Evolutionary conservation across 1,139 yeast genomes (phyloP), one percentile per base, ranked within the genome.

Genomic region (Williopsis jadinii): DNA sequence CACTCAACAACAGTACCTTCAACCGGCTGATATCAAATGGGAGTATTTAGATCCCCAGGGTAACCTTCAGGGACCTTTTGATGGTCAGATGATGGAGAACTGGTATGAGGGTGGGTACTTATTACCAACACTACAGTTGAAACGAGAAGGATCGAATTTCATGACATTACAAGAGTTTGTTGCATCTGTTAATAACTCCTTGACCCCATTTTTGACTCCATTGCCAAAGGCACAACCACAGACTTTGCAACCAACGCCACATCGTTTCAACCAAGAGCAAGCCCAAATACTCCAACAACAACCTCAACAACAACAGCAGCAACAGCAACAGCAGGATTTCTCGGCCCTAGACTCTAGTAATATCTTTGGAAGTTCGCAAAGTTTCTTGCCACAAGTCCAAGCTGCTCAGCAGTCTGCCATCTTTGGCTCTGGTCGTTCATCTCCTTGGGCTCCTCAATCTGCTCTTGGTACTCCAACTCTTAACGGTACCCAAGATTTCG

Each of bases 61-160:
- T 2, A 71, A 64, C 41, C 81, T 78, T 47, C 95, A 84, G 56
- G 95, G 95, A 24, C 95, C 95, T 3, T 86, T 85, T 58, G 70
- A 70, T 40, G 88, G 94, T 2, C 63, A 67, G 27, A 63, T 74
- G 66, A 86, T 86, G 95, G 94, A 85, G 50, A 77, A 70, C 40
- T 86, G 95, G 95, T 75, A 73, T 46, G 59, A 71, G 6, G 75
- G 73, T 29, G 80, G 81, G 2, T 84, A 83, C 62, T 68, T 86
- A 48, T 67, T 66, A 39, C 69, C 68, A 12, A 77, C 75, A 44
- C 64, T 86, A 49, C 64, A 66, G 37, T 67, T 86, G 42, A 71
- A 84, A 47, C 71, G 90, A 34, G 68, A 65, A 32, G 77, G 67
- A 32, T 78, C 75, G 41, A 41, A 43, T 11, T 76, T 59, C 53